These are phyloP conservation scores for Gossypium arboreum DNA, from an alignment of 345 rosid genomes.

Conservation along the genomic window DNA sequence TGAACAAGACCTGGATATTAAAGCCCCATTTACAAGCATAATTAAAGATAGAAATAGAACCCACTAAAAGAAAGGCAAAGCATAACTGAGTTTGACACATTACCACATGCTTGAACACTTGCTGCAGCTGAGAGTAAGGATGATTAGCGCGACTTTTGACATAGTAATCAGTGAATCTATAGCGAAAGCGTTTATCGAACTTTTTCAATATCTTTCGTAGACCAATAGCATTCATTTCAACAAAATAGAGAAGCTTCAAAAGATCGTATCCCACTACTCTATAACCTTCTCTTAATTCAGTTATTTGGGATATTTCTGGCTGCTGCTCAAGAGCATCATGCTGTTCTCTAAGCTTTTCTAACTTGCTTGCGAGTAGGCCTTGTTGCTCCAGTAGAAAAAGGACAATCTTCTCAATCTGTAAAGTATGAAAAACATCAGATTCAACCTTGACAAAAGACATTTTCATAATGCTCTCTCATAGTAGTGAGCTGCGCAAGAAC, in stretches of 20 bases:
- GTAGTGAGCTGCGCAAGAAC: neutral
- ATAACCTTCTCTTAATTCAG: constrained; percentile 70
- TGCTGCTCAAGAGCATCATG: constrained; percentile 63
- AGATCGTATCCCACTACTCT: constrained; percentile 75
- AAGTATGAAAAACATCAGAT: neutral
- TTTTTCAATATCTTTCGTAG: constrained; percentile 94
- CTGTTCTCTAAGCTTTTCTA: constrained; percentile 56
- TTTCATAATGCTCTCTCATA: neutral
- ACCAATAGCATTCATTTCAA: constrained; percentile 90
- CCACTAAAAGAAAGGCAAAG: constrained; percentile 15
- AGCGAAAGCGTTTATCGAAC: constrained; percentile 93
- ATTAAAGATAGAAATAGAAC: constrained; percentile 12
- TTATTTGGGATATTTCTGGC: constrained; percentile 60
- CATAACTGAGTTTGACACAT: constrained; percentile 17
- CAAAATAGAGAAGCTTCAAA: constrained; percentile 70
- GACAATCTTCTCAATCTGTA: constrained; percentile 85
- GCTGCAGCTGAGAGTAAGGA: constrained; percentile 98
- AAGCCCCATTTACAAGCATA: neutral
- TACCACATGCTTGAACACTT: constrained; percentile 99
- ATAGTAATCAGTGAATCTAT: constrained; percentile 84
- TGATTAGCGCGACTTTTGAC: constrained; percentile 96
- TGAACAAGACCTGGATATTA: constrained; percentile 1
- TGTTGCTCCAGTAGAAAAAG: constrained; percentile 96
- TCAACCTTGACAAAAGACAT: neutral
- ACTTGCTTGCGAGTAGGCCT: constrained; percentile 75